Percentiles rank a stretch among this genome's conserved stretches.
Evolutionary conservation across 306 rosid species (phyloP).

Genomic region (Cicer pinnatifidum): DNA sequence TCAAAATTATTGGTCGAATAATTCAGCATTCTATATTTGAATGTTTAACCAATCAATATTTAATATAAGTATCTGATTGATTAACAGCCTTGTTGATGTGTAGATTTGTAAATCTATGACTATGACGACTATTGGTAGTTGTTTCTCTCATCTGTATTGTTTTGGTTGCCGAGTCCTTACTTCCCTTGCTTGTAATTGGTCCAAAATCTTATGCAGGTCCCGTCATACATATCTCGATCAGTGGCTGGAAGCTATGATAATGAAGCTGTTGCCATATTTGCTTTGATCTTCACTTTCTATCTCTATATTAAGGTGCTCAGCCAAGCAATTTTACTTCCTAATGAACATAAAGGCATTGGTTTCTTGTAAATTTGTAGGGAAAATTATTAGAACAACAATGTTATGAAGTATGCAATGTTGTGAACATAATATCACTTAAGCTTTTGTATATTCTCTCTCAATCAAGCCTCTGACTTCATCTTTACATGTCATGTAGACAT

Average conservation of each 20-base stretch:
- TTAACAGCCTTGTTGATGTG: neutral
- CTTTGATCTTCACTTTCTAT: conserved; percentile 93
- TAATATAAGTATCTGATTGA: conserved; percentile 22
- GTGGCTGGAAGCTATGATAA: conserved; percentile 99
- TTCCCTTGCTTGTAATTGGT: conserved; percentile 32
- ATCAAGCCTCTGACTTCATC: conserved; percentile 48
- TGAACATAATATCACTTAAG: too few species aligned
- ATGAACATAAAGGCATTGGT: conserved; percentile 7
- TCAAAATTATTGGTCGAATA: conserved; percentile 13
- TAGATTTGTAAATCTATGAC: conserved; percentile 28
- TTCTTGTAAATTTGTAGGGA: conserved; percentile 21
- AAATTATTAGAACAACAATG: conserved; percentile 6
- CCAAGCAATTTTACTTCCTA: conserved; percentile 9
- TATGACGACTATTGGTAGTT: conserved; percentile 11
- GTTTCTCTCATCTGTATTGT: conserved; percentile 28
- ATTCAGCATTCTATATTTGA: conserved; percentile 16
- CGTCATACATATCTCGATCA: conserved; percentile 96
- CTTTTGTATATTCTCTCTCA: conserved; percentile 36
- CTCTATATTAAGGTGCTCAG: conserved; percentile 88
- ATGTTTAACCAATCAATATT: conserved; percentile 9
- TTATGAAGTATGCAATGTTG: neutral
- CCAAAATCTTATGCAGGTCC: conserved; percentile 66
- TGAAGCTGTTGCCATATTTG: conserved; percentile 99
- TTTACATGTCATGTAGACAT: conserved; percentile 62
- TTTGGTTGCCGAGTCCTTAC: conserved; percentile 1